Base-by-base conservation (phyloP, 2,329 filamentous ascomycete species). In the Teratosphaeria destructans region DNA sequence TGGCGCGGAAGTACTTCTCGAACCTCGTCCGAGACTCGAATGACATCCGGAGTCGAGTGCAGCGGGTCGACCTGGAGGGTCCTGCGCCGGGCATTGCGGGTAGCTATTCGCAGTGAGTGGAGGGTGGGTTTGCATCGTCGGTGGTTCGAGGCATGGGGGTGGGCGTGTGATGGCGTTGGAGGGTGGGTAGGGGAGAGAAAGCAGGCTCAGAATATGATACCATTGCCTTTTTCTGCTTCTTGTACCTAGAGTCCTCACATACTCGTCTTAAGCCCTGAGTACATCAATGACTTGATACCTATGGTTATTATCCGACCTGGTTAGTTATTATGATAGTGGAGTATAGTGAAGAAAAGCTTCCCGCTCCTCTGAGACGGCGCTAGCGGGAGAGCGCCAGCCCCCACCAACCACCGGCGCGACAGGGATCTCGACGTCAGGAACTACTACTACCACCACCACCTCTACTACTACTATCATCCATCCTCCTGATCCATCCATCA, bases 1-100 rank as follows among this genome's bases (percentile, higher is more conserved):
- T 90, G 35, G 94, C 94, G 6, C 79, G 84, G 65, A 95, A 93
- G 74, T 97, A 95, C 77, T 99, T 99, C 73, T 79, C 84, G 57
- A 94, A 95, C 69, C 81, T 99, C 19, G 85, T 94, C 57, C 82
- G 88, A 61, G 81, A 85, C 66, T 79, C 77, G 61, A 74, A 73
- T 27, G 78, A 81, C 59, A 74, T 82, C 57, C 73, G 73, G 56
- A 72, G 74, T 55, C 74, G 76, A 39, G 80, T 82, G n/a, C 72
- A 77, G 64, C 68, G 76, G 27, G 78, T 82, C 27, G 80, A 82
- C 64, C 68, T 82, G 10, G 80, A 82, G 63, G 77, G 78, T 16
- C 73, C 77, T n/a, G 75, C 76, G 29, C 76, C 78, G 3, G 76
- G 75, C 3, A 69, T 77, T 60, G 74, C 72, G 26, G 69, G 65